phyloP scores from a whole-genome alignment of 1,139 yeast genomes.

The Hyphopichia burtonii region DNA sequence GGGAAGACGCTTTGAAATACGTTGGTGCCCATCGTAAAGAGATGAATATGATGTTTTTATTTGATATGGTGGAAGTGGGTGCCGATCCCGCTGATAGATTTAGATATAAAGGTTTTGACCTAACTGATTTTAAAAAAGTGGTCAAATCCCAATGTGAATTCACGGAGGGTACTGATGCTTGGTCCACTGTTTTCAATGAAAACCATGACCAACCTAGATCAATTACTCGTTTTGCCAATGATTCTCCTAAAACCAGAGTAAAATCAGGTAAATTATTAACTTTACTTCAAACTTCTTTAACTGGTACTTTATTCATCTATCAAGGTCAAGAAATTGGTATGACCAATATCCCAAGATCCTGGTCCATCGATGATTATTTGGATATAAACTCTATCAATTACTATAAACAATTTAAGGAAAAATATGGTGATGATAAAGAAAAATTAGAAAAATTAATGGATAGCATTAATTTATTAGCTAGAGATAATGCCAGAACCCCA shows the following conservation, averaged over 20 bases:
- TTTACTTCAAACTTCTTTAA: constrained; percentile 16
- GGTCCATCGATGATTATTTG: constrained; percentile 19
- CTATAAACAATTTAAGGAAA: constrained; percentile 16
- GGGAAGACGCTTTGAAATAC: constrained; percentile 20
- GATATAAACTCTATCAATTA: constrained; percentile 23
- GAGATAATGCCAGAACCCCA: constrained; percentile 24
- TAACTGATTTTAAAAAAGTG: constrained; percentile 18
- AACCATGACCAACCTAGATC: constrained; percentile 25
- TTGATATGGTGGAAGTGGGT: constrained; percentile 19
- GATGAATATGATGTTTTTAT: constrained; percentile 25
- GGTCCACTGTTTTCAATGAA: constrained; percentile 23
- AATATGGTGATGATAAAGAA: constrained; percentile 11
- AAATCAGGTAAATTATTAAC: constrained; percentile 22
- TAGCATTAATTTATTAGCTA: constrained; percentile 17
- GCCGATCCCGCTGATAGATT: constrained; percentile 15
- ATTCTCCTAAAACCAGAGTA: constrained; percentile 14
- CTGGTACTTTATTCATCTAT: constrained; percentile 22
- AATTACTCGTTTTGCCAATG: constrained; percentile 21
- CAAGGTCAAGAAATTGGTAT: constrained; percentile 27
- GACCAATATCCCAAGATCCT: constrained; percentile 18
- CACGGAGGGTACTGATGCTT: constrained; percentile 21
- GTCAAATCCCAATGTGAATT: constrained; percentile 14
- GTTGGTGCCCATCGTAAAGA: constrained; percentile 22
- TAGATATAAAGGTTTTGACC: constrained; percentile 15
- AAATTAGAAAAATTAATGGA: constrained; percentile 13